A percentile compares a stretch with the other conserved stretches of the same genome.
phyloP scores from a whole-genome alignment of 139 green algal species.

The Deuterostichococcus epilithicus region DNA sequence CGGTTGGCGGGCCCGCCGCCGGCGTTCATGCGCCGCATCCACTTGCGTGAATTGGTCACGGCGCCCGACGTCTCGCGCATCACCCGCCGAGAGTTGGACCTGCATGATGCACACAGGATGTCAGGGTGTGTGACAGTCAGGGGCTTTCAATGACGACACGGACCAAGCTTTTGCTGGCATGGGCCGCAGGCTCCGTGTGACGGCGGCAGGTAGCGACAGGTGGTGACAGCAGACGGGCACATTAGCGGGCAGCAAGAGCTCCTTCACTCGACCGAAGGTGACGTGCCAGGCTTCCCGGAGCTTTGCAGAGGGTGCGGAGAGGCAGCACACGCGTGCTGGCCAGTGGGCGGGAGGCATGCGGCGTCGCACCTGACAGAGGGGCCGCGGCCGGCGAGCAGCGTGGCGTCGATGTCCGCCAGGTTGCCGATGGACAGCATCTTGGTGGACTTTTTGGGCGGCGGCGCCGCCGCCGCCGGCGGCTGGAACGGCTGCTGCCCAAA shows the following conservation, averaged over 20 bases:
- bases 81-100: neutral
- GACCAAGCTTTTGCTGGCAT: neutral
- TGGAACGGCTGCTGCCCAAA: neutral
- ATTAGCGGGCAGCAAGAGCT: neutral
- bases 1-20: neutral
- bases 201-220: neutral
- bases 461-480: too few relatives aligned
- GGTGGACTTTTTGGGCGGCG: neutral
- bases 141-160: neutral
- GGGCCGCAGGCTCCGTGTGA: neutral
- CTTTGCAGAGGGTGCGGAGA: too few relatives aligned
- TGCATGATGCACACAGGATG: neutral
- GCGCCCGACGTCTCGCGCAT: neutral
- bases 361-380: neutral
- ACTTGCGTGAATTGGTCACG: neutral
- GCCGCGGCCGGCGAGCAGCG: neutral
- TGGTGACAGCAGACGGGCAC: neutral
- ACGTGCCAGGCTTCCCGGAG: too few relatives aligned
- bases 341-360: too few relatives aligned
- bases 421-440: neutral
- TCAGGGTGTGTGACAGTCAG: neutral
- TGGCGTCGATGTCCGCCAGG: neutral
- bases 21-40: conserved; percentile 5
- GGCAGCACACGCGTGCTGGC: too few relatives aligned
- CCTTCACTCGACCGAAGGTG: too few relatives aligned